Conservation (phyloP, 768 basidiomycete species). For the Collybia sp. region DNA sequence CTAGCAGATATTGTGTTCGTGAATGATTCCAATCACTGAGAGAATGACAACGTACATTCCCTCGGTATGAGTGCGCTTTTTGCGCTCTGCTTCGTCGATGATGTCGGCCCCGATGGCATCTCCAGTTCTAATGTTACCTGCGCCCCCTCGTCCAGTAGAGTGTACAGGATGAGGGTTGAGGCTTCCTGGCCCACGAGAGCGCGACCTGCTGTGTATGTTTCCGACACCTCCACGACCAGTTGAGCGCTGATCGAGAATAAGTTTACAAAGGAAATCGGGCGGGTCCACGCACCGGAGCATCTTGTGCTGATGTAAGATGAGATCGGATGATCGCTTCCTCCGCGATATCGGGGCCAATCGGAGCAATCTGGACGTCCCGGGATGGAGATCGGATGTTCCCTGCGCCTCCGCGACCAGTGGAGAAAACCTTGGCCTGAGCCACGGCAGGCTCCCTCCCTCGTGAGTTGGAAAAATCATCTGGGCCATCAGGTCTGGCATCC, state of each 20-base stretch:
- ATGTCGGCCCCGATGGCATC: constrained; percentile 14
- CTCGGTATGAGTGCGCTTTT: constrained; percentile 19
- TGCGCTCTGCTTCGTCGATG: constrained; percentile 21
- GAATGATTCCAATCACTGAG: background rate
- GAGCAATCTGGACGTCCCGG: constrained; percentile 32
- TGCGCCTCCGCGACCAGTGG: constrained; percentile 74
- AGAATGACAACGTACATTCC: constrained; percentile 32
- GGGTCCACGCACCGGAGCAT: constrained; percentile 25
- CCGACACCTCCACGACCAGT: constrained; percentile 64
- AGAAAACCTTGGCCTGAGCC: constrained; percentile 36
- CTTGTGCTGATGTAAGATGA: constrained; percentile 24
- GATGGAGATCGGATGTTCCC: constrained; percentile 85
- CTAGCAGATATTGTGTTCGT: constrained; percentile 20
- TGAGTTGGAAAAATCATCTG: constrained; percentile 51
- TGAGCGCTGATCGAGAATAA: constrained; percentile 35
- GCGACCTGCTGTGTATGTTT: constrained; percentile 54
- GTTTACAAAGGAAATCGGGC: constrained; percentile 1
- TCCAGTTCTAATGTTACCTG: constrained; percentile 47
- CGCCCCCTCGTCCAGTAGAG: constrained; percentile 61
- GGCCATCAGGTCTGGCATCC: constrained; percentile 35
- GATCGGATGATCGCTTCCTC: constrained; percentile 30
- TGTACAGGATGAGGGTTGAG: constrained; percentile 21
- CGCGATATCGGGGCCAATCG: constrained; percentile 20
- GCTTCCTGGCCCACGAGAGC: constrained; percentile 36
- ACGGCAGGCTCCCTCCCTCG: constrained; percentile 57